Percentiles rank a stretch among this genome's conserved stretches.
Evolutionary conservation across 768 basidiomycete genomes (phyloP).

Genomic region (Sporobolomyces pararoseus): DNA sequence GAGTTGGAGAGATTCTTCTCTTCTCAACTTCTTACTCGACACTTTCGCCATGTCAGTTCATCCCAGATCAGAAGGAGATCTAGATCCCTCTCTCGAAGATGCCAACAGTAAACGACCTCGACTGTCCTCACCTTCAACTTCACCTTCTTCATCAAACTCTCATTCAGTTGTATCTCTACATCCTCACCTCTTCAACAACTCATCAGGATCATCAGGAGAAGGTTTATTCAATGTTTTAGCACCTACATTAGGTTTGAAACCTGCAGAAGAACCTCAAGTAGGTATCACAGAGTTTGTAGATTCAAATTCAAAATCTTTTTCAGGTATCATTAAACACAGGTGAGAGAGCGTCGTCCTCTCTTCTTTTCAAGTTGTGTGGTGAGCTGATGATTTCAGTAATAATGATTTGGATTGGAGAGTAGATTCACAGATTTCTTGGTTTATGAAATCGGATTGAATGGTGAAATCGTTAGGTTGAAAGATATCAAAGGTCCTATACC

Average conservation of each 20-base stretch:
- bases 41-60: constrained; percentile 3
- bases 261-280: constrained; percentile 64
- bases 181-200: not conserved
- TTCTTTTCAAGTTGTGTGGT: not conserved
- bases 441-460: constrained; percentile 77
- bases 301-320: constrained; percentile 64
- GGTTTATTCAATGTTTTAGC: constrained; percentile 19
- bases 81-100: constrained; percentile 7
- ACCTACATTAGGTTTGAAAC: constrained; percentile 11
- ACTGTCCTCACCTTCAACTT: not conserved
- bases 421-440: constrained; percentile 96
- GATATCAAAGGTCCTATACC: constrained; percentile 63
- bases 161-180: not conserved
- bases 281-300: constrained; percentile 85
- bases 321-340: constrained; percentile 97
- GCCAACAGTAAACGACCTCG: too few species aligned
- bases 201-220: not conserved
- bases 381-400: constrained; percentile 6
- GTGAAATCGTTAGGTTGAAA: constrained; percentile 75
- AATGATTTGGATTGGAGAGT: not conserved
- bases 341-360: constrained; percentile 48
- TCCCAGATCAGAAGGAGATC: not conserved
- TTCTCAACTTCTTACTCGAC: not conserved
- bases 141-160: too few species aligned
- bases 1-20: not conserved